Evolutionary conservation across 169 alveolate species (phyloP), one percentile per base, ranked within the genome.

Genomic region (Cryptosporidium parvum): DNA sequence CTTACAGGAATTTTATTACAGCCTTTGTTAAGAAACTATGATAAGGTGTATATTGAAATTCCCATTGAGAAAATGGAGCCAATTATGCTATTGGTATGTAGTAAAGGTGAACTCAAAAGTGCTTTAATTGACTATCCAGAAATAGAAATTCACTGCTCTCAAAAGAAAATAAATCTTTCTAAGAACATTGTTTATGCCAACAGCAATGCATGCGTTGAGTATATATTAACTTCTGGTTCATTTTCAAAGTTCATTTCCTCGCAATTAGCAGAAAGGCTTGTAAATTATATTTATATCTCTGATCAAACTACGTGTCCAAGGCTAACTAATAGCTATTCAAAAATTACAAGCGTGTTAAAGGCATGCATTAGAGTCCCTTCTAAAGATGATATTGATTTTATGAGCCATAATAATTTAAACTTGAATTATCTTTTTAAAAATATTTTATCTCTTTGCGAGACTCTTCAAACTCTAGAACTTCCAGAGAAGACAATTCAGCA

Each of bases 271-370:
- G 65, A 59, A 29, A 59, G 42, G 35, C 33, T 59, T 8, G 39
- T 80, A 12, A 62, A 39, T 42, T 80, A 62, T 42, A 80, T 80
- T 59, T 80, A 80, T 80, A 80, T 80, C 42, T 80, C 89, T 23
- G 89, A 80, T 37, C 80, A 61, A 42, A 61, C 89, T 12, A 62
- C 75, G 12, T 80, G 89, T 39, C 89, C 89, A 10, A 80, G 89
- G 35, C 26, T 67, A 80, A 80, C 89, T 14, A 62, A 62, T 65
- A 80, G 75, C 42, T 80, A 61, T 31, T 31, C 67, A 3, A 80
- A 62, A 42, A 59, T 42, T 3, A 65, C 89, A 62, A 80, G 31
- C 29, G 73, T 42, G 26, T 16, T 65, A 29, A 80, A 59, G 62
- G 35, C 69, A 29, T 62, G 61, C 4, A 37, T 59, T 12, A 59